Evolutionary conservation across 192 early-diverging fungal genomes (phyloP), one percentile per base, ranked within the genome.

Genomic region (Coemansia guatemalensis): DNA sequence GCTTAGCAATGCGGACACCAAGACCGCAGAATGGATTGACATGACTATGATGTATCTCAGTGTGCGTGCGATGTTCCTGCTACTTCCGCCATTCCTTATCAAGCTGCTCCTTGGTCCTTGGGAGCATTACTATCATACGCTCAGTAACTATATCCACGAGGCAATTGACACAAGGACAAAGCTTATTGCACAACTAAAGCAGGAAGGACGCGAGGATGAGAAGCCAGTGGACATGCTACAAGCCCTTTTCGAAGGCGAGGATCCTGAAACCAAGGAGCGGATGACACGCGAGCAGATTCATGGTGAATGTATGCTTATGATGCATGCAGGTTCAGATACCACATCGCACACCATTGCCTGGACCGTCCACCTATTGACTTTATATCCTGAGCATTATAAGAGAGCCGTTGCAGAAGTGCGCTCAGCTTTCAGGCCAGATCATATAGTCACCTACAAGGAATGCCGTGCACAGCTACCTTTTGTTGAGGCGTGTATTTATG

Each of bases 191-290:
- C 32, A 39, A 4, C 49, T 67, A 4, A 35, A 32, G 8, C 18
- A 48, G 8, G 53, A 32, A 8, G 50, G 29, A 35, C 41, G 24
- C 5, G 24, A 23, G 2, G 23, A 54, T 0, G 50, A 63, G 23
- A 59, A 27, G 39, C 71, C 71, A 5, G 48, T 44, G 18, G 73
- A 75, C 50, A 41, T 75, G 27, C 29, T 75, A 17, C 73, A 75
- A 26, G 67, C 68, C 7, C 64, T 75, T 14, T 65, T 75, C 47
- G 73, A 75, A 14, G 73, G 58, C 2, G 73, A 69, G 30, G 73
- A 75, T 30, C 67, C 67, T 18, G 52, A 60, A 51, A 64, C 73
- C 18, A 65, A 65, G 21, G 56, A 39, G 5, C 60, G 51, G 20
- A 73, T 73, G 71, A 58, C 55, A 21, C 56, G 52, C 3, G 50